Evolutionary conservation across 164 flowering plant genomes (phyloP).

Genomic region (Kalanchoe fedtschenkoi): DNA sequence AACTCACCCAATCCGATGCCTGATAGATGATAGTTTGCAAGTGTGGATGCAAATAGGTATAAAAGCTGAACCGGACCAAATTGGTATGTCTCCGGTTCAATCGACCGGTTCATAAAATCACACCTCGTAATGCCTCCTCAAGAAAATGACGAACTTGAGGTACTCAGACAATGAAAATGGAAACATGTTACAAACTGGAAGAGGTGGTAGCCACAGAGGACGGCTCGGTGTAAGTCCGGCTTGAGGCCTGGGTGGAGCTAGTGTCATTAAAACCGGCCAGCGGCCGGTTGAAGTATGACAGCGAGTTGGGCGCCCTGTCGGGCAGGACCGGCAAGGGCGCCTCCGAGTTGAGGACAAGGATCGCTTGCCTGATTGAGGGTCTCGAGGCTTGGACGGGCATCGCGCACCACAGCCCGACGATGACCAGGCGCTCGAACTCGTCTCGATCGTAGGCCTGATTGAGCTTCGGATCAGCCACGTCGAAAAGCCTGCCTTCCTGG

Average conservation of each 20-base stretch:
- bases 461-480: conserved; percentile 8
- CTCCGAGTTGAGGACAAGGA: conserved; percentile 14
- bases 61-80: too few species aligned
- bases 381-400: conserved; percentile 15
- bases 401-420: conserved; percentile 25
- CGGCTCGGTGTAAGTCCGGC: too few species aligned
- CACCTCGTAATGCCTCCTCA: too few species aligned
- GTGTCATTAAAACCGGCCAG: neutral
- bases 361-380: conserved; percentile 15
- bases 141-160: too few species aligned
- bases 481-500: conserved; percentile 5
- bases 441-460: conserved; percentile 1
- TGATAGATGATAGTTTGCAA: too few species aligned
- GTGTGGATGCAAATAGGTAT: too few species aligned
- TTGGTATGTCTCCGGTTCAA: too few species aligned
- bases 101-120: too few species aligned
- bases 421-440: conserved; percentile 15
- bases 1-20: too few species aligned
- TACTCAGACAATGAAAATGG: too few species aligned
- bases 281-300: neutral
- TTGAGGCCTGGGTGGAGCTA: neutral
- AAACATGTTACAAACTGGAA: neutral
- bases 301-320: conserved; percentile 8
- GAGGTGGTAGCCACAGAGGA: neutral
- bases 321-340: conserved; percentile 18